Conservation (phyloP, 768 basidiomycete species). For the Tulasnella calospora region DNA sequence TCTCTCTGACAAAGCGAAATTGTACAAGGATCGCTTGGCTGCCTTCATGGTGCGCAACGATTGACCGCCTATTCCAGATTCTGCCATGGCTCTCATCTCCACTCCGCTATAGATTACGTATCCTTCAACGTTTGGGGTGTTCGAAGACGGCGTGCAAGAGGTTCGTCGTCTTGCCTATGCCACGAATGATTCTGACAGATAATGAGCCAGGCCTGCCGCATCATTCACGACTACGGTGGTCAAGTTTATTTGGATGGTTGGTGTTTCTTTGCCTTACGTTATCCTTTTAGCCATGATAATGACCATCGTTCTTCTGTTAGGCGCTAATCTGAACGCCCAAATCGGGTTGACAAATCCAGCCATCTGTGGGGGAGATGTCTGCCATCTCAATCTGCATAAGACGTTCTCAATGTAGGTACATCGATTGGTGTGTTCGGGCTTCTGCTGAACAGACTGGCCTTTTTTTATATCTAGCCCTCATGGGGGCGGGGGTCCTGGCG, state of each 20-base stretch:
- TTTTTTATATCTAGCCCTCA: slow-evolving; percentile 61
- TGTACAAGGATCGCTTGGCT: slow-evolving; percentile 86
- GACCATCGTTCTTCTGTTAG: slow-evolving; percentile 34
- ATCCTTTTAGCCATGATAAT: neutral
- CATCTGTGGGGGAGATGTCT: slow-evolving; percentile 95
- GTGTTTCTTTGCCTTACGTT: slow-evolving; percentile 20
- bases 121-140: slow-evolving; percentile 96
- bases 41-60: slow-evolving; percentile 76
- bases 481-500: slow-evolving; percentile 94
- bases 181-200: neutral
- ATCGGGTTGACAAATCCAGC: slow-evolving; percentile 90
- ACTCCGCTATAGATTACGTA: slow-evolving; percentile 71
- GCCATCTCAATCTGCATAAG: slow-evolving; percentile 97
- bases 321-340: slow-evolving; percentile 91
- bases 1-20: slow-evolving; percentile 77
- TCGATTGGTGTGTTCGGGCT: neutral
- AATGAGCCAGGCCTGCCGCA: slow-evolving; percentile 66
- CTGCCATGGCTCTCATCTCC: neutral
- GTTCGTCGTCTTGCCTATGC: slow-evolving; percentile 37
- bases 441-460: neutral
- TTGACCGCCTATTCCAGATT: slow-evolving; percentile 22
- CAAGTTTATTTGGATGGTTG: slow-evolving; percentile 94
- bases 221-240: slow-evolving; percentile 91
- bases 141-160: slow-evolving; percentile 83
- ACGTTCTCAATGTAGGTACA: slow-evolving; percentile 85